Percentiles rank a stretch among this genome's conserved stretches.
Evolutionary conservation across 306 rosid genomes (phyloP).

Genomic region (Canavalia ensiformis): DNA sequence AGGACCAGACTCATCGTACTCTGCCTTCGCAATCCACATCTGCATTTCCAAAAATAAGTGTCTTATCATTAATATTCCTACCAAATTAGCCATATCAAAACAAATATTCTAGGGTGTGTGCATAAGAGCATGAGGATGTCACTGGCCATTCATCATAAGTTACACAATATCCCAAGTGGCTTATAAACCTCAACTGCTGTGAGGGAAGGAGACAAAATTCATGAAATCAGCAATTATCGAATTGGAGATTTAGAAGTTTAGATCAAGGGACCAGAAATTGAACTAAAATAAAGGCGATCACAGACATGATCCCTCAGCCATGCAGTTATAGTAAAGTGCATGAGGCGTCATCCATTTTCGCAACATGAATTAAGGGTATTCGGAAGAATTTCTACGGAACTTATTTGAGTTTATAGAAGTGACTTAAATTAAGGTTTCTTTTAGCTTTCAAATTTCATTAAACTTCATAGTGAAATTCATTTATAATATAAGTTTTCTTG

Average conservation of each 20-base stretch:
- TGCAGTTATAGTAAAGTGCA: slow-evolving; percentile 7
- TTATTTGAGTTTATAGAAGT: too few relatives aligned
- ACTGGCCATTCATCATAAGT: neutral
- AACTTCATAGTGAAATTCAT: too few relatives aligned
- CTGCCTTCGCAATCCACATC: slow-evolving; percentile 99
- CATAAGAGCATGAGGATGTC: neutral
- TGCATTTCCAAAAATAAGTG: slow-evolving; percentile 52
- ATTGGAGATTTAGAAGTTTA: neutral
- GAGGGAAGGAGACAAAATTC: slow-evolving; percentile 9
- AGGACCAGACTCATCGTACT: slow-evolving; percentile 94
- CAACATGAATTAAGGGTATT: neutral
- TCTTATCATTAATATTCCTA: slow-evolving; percentile 23
- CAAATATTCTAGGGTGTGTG: neutral
- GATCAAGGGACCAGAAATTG: neutral
- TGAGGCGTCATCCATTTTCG: neutral
- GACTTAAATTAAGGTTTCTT: too few relatives aligned
- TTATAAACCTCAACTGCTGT: neutral
- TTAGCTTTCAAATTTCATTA: too few relatives aligned
- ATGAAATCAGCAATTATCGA: slow-evolving; percentile 5
- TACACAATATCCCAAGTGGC: slow-evolving; percentile 22
- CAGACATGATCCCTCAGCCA: neutral
- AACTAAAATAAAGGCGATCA: slow-evolving; percentile 26
- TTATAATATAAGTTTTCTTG: too few relatives aligned
- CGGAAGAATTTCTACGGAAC: too few relatives aligned
- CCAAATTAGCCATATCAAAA: neutral